phyloP scores from a whole-genome alignment of 2,329 filamentous ascomycete species.

The Scytalidium lignicola region DNA sequence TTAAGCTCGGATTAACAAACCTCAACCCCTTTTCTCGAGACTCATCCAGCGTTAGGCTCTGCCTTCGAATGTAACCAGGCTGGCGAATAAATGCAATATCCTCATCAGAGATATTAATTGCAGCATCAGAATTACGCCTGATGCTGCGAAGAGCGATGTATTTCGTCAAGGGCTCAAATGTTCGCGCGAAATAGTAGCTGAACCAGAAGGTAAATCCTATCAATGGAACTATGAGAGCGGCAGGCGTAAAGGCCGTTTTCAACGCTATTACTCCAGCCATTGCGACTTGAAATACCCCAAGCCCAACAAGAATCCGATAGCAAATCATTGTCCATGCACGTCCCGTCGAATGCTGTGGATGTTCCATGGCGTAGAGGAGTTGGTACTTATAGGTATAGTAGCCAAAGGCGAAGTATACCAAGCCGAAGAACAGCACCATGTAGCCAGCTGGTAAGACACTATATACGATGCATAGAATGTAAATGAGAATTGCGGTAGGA shows the following conservation, averaged over 20 bases:
- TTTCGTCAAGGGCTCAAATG: slow-evolving; percentile 82
- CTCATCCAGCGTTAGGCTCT: slow-evolving; percentile 63
- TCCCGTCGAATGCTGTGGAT: slow-evolving; percentile 89
- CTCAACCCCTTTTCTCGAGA: slow-evolving; percentile 61
- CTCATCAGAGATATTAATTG: slow-evolving; percentile 37
- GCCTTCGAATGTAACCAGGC: slow-evolving; percentile 17
- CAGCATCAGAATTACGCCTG: slow-evolving; percentile 52
- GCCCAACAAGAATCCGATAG: slow-evolving; percentile 79
- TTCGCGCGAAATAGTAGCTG: slow-evolving; percentile 70
- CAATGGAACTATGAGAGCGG: slow-evolving; percentile 69
- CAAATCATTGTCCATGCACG: slow-evolving; percentile 96
- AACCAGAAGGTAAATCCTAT: slow-evolving; percentile 83
- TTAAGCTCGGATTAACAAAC: slow-evolving; percentile 74
- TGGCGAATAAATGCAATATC: slow-evolving; percentile 23
- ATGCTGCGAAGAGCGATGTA: slow-evolving; percentile 92
- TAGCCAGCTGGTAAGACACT: slow-evolving; percentile 78
- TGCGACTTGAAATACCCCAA: slow-evolving; percentile 84
- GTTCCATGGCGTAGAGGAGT: slow-evolving; percentile 95
- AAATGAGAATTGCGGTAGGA: slow-evolving; percentile 84
- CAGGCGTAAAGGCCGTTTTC: slow-evolving; percentile 66
- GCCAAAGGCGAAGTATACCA: slow-evolving; percentile 77
- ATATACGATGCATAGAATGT: slow-evolving; percentile 95
- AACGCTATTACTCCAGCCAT: slow-evolving; percentile 84
- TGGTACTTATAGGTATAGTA: slow-evolving; percentile 97
- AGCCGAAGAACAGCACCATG: slow-evolving; percentile 74